These are phyloP conservation scores for Coniferiporia sulphurascens DNA, from an alignment of 1,284 basidiomycete genomes.

Conservation along the genomic window DNA sequence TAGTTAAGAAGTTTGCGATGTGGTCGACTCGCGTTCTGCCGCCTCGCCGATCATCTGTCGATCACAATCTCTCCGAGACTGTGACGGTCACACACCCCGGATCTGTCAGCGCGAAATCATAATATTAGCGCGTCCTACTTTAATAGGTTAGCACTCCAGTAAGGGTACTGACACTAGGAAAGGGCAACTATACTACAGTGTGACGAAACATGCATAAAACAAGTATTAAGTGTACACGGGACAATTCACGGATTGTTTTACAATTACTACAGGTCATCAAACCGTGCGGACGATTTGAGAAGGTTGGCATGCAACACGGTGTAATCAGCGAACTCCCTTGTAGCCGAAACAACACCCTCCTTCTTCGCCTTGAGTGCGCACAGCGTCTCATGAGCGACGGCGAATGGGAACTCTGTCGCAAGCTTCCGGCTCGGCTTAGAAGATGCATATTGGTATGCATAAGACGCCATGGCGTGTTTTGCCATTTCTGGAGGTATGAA, in stretches of 20 bases:
- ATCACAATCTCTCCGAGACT: background rate
- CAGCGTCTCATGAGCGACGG: conserved; percentile 41
- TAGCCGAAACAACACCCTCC: conserved; percentile 27
- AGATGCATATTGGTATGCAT: conserved; percentile 31
- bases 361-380: conserved; percentile 45
- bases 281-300: background rate
- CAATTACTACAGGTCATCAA: background rate
- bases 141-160: too few relatives aligned
- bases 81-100: too few relatives aligned
- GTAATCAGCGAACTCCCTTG: conserved; percentile 25
- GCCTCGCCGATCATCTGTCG: background rate
- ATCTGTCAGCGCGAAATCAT: too few relatives aligned
- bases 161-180: too few relatives aligned
- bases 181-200: too few relatives aligned
- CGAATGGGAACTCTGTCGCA: conserved; percentile 37
- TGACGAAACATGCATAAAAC: too few relatives aligned
- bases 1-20: too few relatives aligned
- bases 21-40: too few relatives aligned
- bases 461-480: conserved; percentile 45
- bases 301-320: background rate
- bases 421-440: background rate
- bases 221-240: too few relatives aligned
- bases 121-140: too few relatives aligned
- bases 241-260: too few relatives aligned
- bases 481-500: background rate